These are phyloP conservation scores for Plasmopara muralis DNA, from an alignment of 352 stramenopile species.

Conservation along the genomic window DNA sequence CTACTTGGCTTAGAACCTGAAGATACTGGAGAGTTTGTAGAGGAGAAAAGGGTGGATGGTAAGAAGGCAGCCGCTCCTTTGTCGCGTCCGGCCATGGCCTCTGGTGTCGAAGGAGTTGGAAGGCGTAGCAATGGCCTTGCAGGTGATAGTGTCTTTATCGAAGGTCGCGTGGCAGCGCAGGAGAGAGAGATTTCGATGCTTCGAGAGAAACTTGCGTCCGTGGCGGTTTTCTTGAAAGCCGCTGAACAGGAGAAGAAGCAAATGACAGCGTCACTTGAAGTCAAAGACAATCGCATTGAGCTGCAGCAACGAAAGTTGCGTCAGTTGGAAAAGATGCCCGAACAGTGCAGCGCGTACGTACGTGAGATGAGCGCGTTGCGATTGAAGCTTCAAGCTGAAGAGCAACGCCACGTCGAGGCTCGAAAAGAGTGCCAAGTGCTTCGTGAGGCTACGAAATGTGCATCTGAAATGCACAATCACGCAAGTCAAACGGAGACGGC, in stretches of 20 bases:
- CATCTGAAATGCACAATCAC: constrained; percentile 19
- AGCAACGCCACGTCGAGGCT: constrained; percentile 25
- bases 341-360: constrained; percentile 37
- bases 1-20: constrained; percentile 28
- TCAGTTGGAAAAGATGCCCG: constrained; percentile 53
- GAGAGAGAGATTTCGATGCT: constrained; percentile 67
- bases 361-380: constrained; percentile 44
- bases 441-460: constrained; percentile 6
- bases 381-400: constrained; percentile 46
- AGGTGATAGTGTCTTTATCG: constrained; percentile 31
- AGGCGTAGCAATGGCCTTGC: constrained; percentile 5
- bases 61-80: constrained; percentile 8
- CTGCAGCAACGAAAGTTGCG: constrained; percentile 52
- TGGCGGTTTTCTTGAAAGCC: constrained; percentile 59
- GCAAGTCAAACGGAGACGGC: constrained; percentile 47
- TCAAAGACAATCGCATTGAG: constrained; percentile 75
- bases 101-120: constrained; percentile 15
- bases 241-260: constrained; percentile 60
- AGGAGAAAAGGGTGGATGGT: constrained; percentile 5
- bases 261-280: constrained; percentile 43
- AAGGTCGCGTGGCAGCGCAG: constrained; percentile 57
- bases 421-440: constrained; percentile 38
- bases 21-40: constrained; percentile 6
- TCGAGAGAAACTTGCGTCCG: constrained; percentile 55
- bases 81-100: constrained; percentile 6